phyloP scores from a whole-genome alignment of 2,329 filamentous ascomycete species.

The Acrocalymma vagum region DNA sequence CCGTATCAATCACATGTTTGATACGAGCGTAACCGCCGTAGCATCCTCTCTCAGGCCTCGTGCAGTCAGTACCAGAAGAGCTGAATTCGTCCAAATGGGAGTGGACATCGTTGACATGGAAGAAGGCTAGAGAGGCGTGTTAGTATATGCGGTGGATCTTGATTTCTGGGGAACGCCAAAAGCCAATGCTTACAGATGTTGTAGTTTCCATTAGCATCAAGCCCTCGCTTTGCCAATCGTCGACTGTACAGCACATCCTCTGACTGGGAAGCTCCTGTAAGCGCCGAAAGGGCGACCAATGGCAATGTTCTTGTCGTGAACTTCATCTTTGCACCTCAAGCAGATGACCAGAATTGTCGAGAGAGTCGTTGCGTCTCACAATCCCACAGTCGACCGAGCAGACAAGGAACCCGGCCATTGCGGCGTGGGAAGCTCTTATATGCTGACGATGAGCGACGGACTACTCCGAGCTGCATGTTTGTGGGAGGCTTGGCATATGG shows the following conservation, averaged over 20 bases:
- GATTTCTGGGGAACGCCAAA: too few species aligned
- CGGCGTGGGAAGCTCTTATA: slow-evolving; percentile 15
- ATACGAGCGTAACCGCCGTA: slow-evolving; percentile 72
- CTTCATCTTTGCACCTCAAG: slow-evolving; percentile 29
- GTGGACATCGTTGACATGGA: slow-evolving; percentile 75
- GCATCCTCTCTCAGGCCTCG: slow-evolving; percentile 64
- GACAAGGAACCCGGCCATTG: slow-evolving; percentile 3
- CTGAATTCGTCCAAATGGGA: slow-evolving; percentile 71
- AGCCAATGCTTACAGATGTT: slow-evolving; percentile 39
- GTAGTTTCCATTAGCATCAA: slow-evolving; percentile 42
- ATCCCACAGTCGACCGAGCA: slow-evolving; percentile 3
- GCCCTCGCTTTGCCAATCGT: slow-evolving; percentile 38
- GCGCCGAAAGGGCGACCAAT: slow-evolving; percentile 30
- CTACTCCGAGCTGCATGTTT: slow-evolving; percentile 14
- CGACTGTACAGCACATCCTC: slow-evolving; percentile 42
- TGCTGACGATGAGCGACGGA: slow-evolving; percentile 16
- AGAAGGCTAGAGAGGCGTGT: slow-evolving; percentile 60
- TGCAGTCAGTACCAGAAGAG: slow-evolving; percentile 69
- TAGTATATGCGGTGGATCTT: too few species aligned
- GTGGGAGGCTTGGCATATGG: slow-evolving; percentile 21
- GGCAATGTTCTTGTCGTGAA: slow-evolving; percentile 18
- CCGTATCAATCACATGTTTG: slow-evolving; percentile 66
- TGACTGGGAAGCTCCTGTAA: slow-evolving; percentile 21
- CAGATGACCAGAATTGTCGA: slow-evolving; percentile 1
- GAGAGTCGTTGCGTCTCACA: too few species aligned